Evolutionary conservation across 177 flowering plant genomes (phyloP), one percentile per base, ranked within the genome.

Genomic region (Vitis hybrid): DNA sequence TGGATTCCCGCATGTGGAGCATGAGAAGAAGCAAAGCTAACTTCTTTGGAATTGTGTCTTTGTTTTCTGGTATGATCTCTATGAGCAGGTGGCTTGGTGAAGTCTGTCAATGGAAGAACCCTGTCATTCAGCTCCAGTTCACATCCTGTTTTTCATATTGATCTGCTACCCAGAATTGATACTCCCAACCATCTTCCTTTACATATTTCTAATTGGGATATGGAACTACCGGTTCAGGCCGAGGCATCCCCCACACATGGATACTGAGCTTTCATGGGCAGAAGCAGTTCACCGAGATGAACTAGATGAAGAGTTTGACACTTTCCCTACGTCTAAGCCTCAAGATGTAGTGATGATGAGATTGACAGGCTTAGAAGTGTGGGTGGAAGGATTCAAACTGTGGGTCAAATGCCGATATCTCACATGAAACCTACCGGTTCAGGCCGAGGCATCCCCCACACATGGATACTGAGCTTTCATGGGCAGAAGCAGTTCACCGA

Each of bases 181-280:
- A 14, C 91, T 89, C 15, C 92, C 97, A 1, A 92, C 97, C 0
- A 59, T 78, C 23, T 88, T 87, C 81, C 86, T 92, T 6, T 92
- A 90, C 85, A 86, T 92, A 91, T 92, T 88, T 65, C 61, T 88
- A 5, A 89, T 90, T 14, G 95, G 93, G 17, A 60, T 90, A 18
- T 92, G 95, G 97, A 88, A 92, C 61, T 92, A 72, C 70, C 69
- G 97, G 63, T 83, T 69, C 78, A 72, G 95, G 49, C 88, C 88
- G 0, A 84, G 88, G 75, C 82, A 86, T 60, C 95, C 97, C 6
- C 86, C 91, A 0, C 89, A 89, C 77, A 92, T 92, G 94, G 95
- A 91, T 54, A 80, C 85, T 1, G 82, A 80, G 23, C 86, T 90
- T 2, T 90, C 95, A 4, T 85, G 89, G 87, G 95, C 93, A 5